Evolutionary conservation across 192 early-diverging fungal species (phyloP), one percentile per base, ranked within the genome.

Genomic region (Coemansia sp.): DNA sequence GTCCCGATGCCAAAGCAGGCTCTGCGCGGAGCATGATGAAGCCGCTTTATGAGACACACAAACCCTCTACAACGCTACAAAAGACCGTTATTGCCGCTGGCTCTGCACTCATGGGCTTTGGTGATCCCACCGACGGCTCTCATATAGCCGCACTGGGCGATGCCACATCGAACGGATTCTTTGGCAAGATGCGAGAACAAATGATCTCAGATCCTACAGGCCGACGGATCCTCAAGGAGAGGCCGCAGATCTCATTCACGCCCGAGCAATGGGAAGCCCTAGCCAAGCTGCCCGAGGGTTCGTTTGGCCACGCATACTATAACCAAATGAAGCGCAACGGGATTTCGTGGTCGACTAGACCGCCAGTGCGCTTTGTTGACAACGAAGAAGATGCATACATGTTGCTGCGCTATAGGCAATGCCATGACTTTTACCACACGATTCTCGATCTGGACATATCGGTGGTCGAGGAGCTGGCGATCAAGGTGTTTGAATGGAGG

Each of bases 401-500:
- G 62, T 91, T 99, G 88, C 86, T 87, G 72, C 84, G 97, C 70
- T 96, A 96, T 70, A 88, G 97, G 23, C 90, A 99, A 85, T 91
- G 91, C 37, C 95, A 97, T 63, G 95, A 99, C 75, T 94, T 98
- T 76, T 96, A 90, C 72, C 97, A 99, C 74, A 89, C 90, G 1
- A 74, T 99, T 25, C 91, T 93, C 27, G 95, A 93, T 45, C 69
- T 98, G 36, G 78, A 88, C 17, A 85, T 92, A 2, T 89, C 90
- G 3, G 91, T 97, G 5, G 92, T 94, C 69, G 94, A 90, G 37
- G 97, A 99, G 85, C 84, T 98, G 61, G 95, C 91, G 5, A 85
- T 99, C 41, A 99, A 99, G 85, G 93, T 92, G 89, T 94, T 97
- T 72, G 97, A 99, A 77, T 89, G 91, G 79, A 86, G 85, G 11